phyloP scores from a whole-genome alignment of 108 stramenopile species.

The Epithemia pelagica region DNA sequence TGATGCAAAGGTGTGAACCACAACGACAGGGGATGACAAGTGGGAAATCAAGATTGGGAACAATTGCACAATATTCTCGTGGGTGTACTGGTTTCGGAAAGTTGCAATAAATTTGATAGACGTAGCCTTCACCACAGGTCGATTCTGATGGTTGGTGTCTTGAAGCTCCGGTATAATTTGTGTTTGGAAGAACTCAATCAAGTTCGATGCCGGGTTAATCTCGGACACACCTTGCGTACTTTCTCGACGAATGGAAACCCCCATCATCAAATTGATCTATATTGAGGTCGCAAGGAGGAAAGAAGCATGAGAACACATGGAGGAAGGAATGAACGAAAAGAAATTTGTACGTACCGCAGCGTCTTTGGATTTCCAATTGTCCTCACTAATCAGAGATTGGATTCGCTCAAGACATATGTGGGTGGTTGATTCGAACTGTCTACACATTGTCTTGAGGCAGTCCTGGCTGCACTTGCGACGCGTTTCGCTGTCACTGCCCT shows the following conservation, averaged over 20 bases:
- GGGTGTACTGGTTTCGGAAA: conserved; percentile 92
- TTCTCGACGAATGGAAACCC: conserved; percentile 79
- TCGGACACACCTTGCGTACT: conserved; percentile 83
- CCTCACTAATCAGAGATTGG: conserved; percentile 68
- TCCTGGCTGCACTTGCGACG: conserved; percentile 90
- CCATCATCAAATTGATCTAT: conserved; percentile 91
- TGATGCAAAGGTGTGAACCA: conserved; percentile 95
- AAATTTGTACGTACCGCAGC: conserved; percentile 61
- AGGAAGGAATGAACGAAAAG: not conserved
- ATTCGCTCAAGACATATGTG: conserved; percentile 80
- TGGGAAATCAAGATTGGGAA: conserved; percentile 72
- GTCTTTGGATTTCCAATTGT: conserved; percentile 89
- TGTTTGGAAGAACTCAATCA: conserved; percentile 83
- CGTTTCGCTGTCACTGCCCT: conserved; percentile 91
- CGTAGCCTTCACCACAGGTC: conserved; percentile 91
- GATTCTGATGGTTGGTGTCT: conserved; percentile 56
- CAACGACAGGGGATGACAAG: conserved; percentile 61
- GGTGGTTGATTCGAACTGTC: conserved; percentile 85
- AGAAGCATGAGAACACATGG: not conserved
- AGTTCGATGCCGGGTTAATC: conserved; percentile 72
- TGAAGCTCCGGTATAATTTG: conserved; percentile 86
- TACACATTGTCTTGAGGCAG: conserved; percentile 88
- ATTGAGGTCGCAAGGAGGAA: not conserved
- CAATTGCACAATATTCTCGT: conserved; percentile 52
- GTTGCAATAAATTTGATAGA: conserved; percentile 89